These are phyloP conservation scores for Papiliotrema laurentii DNA, from an alignment of 1,284 basidiomycete species.

Conservation along the genomic window DNA sequence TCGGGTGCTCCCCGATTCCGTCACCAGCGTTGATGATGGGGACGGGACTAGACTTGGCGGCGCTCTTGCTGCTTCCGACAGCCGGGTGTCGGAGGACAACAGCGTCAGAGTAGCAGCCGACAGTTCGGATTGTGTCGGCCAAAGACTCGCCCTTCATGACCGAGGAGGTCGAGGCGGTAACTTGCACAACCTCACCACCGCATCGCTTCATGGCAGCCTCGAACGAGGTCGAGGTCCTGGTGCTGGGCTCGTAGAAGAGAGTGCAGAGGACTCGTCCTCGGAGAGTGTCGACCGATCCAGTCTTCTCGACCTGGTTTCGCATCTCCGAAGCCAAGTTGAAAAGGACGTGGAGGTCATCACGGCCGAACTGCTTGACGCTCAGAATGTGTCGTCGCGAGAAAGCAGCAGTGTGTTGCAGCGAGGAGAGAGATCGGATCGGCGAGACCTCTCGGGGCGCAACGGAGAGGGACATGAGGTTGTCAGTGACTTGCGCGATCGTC, in stretches of 20 bases:
- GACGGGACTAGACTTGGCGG: constrained; percentile 91
- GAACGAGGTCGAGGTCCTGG: constrained; percentile 93
- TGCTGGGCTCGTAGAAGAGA: constrained; percentile 98
- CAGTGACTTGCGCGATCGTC: constrained; percentile 7
- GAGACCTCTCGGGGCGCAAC: constrained; percentile 24
- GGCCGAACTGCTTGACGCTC: constrained; percentile 87
- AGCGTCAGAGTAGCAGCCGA: constrained; percentile 94
- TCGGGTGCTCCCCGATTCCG: constrained; percentile 95
- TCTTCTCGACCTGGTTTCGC: constrained; percentile 90
- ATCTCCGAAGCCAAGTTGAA: constrained; percentile 96
- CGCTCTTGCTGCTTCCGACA: constrained; percentile 82
- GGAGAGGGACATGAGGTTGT: constrained; percentile 41
- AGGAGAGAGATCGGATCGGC: constrained; percentile 50
- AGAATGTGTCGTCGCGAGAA: constrained; percentile 87
- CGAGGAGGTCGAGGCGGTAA: constrained; percentile 77
- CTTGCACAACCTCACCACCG: constrained; percentile 87
- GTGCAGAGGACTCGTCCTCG: constrained; percentile 89
- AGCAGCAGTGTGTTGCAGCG: constrained; percentile 59
- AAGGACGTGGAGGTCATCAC: constrained; percentile 86
- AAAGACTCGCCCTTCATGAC: constrained; percentile 93
- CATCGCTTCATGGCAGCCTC: constrained; percentile 98
- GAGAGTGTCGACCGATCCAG: constrained; percentile 82
- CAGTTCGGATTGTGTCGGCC: constrained; percentile 87
- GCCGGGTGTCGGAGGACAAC: constrained; percentile 93
- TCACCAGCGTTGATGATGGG: constrained; percentile 97